Base-by-base conservation (phyloP, 1,284 basidiomycete genomes). In the Leccinum subatratum region DNA sequence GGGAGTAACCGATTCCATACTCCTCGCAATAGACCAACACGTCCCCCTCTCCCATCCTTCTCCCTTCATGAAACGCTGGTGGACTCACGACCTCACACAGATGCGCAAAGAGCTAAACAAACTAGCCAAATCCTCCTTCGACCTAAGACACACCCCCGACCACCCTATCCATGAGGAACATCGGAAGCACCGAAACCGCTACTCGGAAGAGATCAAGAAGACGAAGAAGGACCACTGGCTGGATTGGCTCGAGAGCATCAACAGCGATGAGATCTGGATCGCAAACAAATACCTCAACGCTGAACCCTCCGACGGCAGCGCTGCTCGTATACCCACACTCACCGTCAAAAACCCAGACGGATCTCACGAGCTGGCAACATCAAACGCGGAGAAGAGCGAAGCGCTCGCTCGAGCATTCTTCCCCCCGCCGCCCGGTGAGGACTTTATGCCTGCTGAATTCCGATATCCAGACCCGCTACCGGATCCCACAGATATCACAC, bases 41-140 rank as follows among this genome's bases (percentile, higher is more conserved):
- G 74, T 80, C 0, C 77, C 77, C 0, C 22, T 68, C 2, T 61
- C 3, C 68, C 68, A 16, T 1, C 71, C 70, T 2, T 66, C 62
- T 8, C 75, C 73, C 2, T 22, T 25, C 30, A 9, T n/a, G 3
- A 63, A 63, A 20, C 2, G 54, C 3, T 66, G 61, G 67, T 66
- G 64, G 51, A 63, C 6, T 11, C 16, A 37, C 3, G 20, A 30
- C 6, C 62, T n/a, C 77, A 82, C 18, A 28, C 65, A 16, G 54
- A 61, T 6, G 70, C 72, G 80, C 62, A 67, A 67, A 1, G 70
- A 79, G n/a, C 18, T 16, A 11, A 59, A 34, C 32, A 18, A 11
- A 12, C 32, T 59, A 3, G 32, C 58, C 11, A 7, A n/a, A 5
- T 14, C 1, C 9, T 5, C 25, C 6, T 11, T 14, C 5, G 14